phyloP scores from a whole-genome alignment of 2,329 filamentous ascomycete species.

The Apiospora malaysiana region DNA sequence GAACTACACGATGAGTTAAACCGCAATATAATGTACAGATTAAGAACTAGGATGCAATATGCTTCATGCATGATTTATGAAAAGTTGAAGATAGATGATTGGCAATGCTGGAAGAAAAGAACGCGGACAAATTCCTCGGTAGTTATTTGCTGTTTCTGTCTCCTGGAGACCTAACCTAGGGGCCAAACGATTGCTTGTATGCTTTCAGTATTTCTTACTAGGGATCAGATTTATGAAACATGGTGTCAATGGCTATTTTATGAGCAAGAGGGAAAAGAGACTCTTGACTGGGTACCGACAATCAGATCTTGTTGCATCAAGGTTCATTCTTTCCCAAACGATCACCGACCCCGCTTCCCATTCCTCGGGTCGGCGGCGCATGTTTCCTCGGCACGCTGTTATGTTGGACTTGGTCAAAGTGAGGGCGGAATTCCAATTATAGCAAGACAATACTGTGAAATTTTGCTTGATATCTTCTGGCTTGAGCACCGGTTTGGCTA shows the following conservation, averaged over 20 bases:
- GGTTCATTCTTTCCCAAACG: background rate
- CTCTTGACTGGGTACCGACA: background rate
- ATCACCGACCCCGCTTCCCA: background rate
- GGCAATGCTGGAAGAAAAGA: background rate
- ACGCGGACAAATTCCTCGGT: too few species aligned
- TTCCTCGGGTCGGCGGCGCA: background rate
- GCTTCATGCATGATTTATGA: background rate
- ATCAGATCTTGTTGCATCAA: background rate
- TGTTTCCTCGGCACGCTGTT: background rate
- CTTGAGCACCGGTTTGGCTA: too few species aligned
- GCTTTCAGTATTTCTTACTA: too few species aligned
- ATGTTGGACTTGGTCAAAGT: background rate
- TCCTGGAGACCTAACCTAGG: too few species aligned
- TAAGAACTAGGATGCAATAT: background rate
- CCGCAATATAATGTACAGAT: background rate
- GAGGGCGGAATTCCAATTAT: background rate
- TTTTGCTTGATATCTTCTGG: too few species aligned
- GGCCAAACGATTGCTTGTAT: too few species aligned
- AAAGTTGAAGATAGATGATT: background rate
- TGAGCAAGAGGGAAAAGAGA: background rate
- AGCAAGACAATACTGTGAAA: background rate
- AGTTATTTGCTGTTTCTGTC: too few species aligned
- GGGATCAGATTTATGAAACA: too few species aligned
- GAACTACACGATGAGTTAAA: background rate
- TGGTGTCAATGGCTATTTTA: background rate